Evolutionary conservation across 2,329 filamentous ascomycete species (phyloP).

Genomic region (Pleurostoma richardsiae): DNA sequence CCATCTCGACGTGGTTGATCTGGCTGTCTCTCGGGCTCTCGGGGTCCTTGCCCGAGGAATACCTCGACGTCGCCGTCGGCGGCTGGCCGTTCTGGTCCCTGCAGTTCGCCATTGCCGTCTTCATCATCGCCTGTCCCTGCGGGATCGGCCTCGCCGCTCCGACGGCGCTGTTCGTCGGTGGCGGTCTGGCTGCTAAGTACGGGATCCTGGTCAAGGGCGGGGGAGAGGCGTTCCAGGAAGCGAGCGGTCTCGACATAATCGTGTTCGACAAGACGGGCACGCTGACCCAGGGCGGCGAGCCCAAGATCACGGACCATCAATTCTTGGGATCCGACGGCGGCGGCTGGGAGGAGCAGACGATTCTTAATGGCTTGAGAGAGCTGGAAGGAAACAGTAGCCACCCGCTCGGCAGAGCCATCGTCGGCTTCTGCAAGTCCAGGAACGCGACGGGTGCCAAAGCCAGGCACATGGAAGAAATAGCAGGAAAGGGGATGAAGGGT

Average conservation of each 20-base stretch:
- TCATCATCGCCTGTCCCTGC: slow-evolving; percentile 81
- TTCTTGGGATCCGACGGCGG: slow-evolving; percentile 25
- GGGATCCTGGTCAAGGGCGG: slow-evolving; percentile 81
- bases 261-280: slow-evolving; percentile 89
- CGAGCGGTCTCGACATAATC: slow-evolving; percentile 69
- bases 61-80: slow-evolving; percentile 29
- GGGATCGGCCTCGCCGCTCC: slow-evolving; percentile 77
- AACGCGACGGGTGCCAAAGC: slow-evolving; percentile 15
- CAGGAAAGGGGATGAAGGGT: slow-evolving; percentile 53
- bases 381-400: slow-evolving; percentile 57
- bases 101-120: slow-evolving; percentile 72
- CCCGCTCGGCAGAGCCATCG: slow-evolving; percentile 51
- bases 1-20: slow-evolving; percentile 36
- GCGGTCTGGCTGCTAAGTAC: slow-evolving; percentile 72
- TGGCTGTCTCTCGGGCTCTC: slow-evolving; percentile 36
- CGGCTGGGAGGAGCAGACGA: slow-evolving; percentile 1
- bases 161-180: slow-evolving; percentile 78
- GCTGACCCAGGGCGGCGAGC: slow-evolving; percentile 62
- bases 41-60: slow-evolving; percentile 30
- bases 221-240: slow-evolving; percentile 80
- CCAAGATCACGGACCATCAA: slow-evolving; percentile 49
- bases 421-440: slow-evolving; percentile 36
- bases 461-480: slow-evolving; percentile 43
- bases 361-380: slow-evolving; percentile 26
- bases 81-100: slow-evolving; percentile 47